These are phyloP conservation scores for Rheum nobile DNA, from an alignment of 148 eudicot genomes.

Conservation along the genomic window DNA sequence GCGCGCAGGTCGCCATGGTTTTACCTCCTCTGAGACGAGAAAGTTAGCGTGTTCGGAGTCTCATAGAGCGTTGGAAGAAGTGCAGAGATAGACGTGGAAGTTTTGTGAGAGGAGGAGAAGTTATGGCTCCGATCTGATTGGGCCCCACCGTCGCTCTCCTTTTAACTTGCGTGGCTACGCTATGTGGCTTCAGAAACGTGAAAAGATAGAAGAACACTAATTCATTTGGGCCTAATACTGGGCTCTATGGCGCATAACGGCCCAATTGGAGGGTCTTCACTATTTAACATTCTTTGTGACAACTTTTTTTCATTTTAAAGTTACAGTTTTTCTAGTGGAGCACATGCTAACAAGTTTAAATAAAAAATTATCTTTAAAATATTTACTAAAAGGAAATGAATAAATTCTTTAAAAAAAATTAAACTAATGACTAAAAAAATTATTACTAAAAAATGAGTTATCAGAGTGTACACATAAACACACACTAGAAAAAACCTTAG, in stretches of 20 bases:
- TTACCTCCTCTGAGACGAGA: neutral
- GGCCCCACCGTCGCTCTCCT: neutral
- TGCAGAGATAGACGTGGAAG: neutral
- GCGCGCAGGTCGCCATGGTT: slow-evolving; percentile 10
- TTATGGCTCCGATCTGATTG: slow-evolving; percentile 10
- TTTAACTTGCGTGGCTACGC: neutral
- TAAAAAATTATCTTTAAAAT: too few relatives aligned
- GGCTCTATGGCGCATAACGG: neutral
- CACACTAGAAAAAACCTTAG: too few relatives aligned
- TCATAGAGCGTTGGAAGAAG: neutral
- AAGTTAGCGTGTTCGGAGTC: neutral
- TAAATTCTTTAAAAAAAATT: too few relatives aligned
- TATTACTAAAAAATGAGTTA: too few relatives aligned
- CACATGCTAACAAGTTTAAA: too few relatives aligned
- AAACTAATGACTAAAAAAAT: too few relatives aligned
- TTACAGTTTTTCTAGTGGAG: too few relatives aligned
- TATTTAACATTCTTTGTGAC: too few relatives aligned
- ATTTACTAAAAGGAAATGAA: too few relatives aligned
- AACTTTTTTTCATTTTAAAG: too few relatives aligned
- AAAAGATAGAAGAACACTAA: neutral
- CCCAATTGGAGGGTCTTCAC: too few relatives aligned
- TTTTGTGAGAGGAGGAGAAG: neutral
- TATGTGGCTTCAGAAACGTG: neutral
- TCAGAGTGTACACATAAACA: too few relatives aligned
- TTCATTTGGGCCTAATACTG: neutral